Evolutionary conservation across 495 filamentous ascomycete genomes (phyloP).

Genomic region (Tuber brumale): DNA sequence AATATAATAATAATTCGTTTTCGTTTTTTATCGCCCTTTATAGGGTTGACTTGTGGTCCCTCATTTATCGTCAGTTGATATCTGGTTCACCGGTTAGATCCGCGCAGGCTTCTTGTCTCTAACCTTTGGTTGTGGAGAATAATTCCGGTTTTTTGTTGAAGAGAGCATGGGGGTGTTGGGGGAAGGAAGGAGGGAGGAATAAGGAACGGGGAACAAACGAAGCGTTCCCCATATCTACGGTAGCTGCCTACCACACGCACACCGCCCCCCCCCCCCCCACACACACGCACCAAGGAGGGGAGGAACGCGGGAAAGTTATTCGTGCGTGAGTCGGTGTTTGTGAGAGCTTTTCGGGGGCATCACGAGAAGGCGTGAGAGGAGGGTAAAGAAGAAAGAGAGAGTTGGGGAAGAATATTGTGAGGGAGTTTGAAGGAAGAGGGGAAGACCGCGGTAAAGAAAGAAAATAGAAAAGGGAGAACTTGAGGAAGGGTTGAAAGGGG

Average conservation of each 20-base stretch:
- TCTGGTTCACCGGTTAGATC: neutral
- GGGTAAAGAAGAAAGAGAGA: neutral
- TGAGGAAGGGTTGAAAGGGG: neutral
- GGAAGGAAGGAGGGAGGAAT: neutral
- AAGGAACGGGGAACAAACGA: neutral
- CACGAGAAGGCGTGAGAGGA: neutral
- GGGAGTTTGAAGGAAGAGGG: neutral
- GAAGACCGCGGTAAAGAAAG: neutral
- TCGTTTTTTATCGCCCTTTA: neutral
- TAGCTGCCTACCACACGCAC: neutral
- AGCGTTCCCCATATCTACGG: neutral
- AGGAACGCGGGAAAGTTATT: neutral
- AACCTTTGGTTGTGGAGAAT: neutral
- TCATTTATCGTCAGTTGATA: neutral
- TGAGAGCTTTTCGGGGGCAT: neutral
- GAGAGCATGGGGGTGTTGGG: neutral
- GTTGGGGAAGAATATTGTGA: neutral
- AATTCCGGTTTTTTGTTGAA: neutral
- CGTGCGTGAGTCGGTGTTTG: neutral
- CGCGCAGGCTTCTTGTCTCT: neutral
- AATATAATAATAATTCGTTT: neutral
- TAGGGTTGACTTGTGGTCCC: neutral
- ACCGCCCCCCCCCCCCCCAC: neutral
- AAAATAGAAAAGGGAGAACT: neutral
- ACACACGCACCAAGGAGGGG: neutral